Percentiles rank a stretch among this genome's conserved stretches.
phyloP scores from a whole-genome alignment of 176 grass and related monocot species.

The Melocanna baccifera region DNA sequence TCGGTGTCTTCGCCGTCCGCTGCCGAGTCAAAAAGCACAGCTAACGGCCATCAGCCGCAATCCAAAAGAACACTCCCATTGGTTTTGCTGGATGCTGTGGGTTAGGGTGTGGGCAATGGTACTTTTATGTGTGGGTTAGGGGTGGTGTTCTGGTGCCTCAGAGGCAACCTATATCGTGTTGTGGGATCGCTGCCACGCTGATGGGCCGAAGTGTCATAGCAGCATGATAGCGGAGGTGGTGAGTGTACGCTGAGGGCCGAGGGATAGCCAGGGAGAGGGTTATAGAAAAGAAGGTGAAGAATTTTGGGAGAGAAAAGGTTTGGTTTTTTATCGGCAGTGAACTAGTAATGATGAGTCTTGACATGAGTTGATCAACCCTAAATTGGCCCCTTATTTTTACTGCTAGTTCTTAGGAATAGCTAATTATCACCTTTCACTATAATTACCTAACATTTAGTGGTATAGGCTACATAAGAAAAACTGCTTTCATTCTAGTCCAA shows the following conservation, averaged over 20 bases:
- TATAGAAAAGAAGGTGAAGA: not conserved
- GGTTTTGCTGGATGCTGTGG: not conserved
- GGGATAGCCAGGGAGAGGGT: not conserved
- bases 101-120: not conserved
- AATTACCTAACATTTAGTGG: not conserved
- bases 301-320: not conserved
- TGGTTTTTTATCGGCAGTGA: not conserved
- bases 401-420: not conserved
- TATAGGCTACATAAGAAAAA: not conserved
- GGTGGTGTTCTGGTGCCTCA: too few relatives aligned
- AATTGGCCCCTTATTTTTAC: not conserved
- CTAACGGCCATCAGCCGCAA: too few relatives aligned
- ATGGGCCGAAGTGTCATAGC: not conserved
- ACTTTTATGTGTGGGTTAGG: too few relatives aligned
- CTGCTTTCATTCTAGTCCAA: not conserved
- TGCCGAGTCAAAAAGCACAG: too few relatives aligned
- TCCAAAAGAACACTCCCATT: not conserved
- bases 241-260: not conserved
- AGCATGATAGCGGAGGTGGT: not conserved
- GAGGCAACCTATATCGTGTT: not conserved
- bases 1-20: too few relatives aligned
- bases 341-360: not conserved
- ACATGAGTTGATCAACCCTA: not conserved
- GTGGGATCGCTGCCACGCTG: not conserved
- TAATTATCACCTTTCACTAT: not conserved